Evolutionary conservation across 306 rosid species (phyloP).

Genomic region (Ormosia semicastrata): DNA sequence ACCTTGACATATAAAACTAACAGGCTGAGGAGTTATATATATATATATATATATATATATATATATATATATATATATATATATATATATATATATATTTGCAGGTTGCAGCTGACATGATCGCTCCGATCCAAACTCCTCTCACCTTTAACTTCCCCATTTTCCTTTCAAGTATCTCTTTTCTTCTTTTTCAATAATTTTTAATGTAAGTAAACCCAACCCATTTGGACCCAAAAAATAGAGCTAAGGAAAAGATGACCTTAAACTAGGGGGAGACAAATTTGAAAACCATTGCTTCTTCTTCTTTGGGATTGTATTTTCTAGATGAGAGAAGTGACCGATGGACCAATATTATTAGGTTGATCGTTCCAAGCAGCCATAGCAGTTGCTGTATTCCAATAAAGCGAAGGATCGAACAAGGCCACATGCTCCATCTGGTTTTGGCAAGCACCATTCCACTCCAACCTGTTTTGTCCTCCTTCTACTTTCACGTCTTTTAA

Average conservation of each 20-base stretch:
- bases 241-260: slow-evolving; percentile 19
- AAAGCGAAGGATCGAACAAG: slow-evolving; percentile 60
- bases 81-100: slow-evolving; percentile 10
- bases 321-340: slow-evolving; percentile 79
- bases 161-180: slow-evolving; percentile 8
- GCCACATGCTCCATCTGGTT: slow-evolving; percentile 61
- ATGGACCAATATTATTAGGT: slow-evolving; percentile 56
- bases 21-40: slow-evolving; percentile 34
- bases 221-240: slow-evolving; percentile 22
- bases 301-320: neutral
- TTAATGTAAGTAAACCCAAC: slow-evolving; percentile 22
- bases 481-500: slow-evolving; percentile 65
- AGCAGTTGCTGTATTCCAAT: slow-evolving; percentile 61
- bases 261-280: slow-evolving; percentile 33
- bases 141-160: slow-evolving; percentile 37
- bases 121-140: slow-evolving; percentile 83
- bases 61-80: too few species aligned
- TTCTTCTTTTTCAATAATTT: slow-evolving; percentile 3
- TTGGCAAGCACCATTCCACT: slow-evolving; percentile 36
- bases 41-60: too few species aligned
- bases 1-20: slow-evolving; percentile 49
- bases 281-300: slow-evolving; percentile 24
- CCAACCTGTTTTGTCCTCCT: slow-evolving; percentile 38
- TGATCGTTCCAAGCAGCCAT: slow-evolving; percentile 68
- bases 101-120: slow-evolving; percentile 94